Base-by-base conservation (phyloP, 2,329 filamentous ascomycete genomes). In the Mycosphaerella sp. region DNA sequence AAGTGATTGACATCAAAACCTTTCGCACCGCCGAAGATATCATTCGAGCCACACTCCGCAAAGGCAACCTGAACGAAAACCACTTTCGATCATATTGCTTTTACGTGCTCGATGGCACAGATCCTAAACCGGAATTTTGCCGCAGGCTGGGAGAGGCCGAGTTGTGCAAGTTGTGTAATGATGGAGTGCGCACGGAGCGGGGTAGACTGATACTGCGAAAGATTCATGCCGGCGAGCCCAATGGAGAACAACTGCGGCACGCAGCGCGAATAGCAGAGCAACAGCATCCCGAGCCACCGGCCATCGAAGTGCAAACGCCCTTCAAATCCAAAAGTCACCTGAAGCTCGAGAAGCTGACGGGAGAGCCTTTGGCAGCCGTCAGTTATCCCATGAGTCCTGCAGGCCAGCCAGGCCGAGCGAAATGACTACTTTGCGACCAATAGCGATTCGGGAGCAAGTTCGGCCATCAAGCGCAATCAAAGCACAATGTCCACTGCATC, bases 81-180 rank as follows among this genome's bases (percentile, higher is more conserved):
- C 89, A 96, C 64, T 87, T 93, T 67, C 82, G 89, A 63, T 95
- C 94, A 65, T 97, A 95, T 72, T 96, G 90, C 73, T 97, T 98
- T 73, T 97, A 93, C 76, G 85, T 95, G 1, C 76, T 97, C 52
- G 85, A 88, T 59, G 91, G 90, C 44, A 75, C 89, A 35, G 89
- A 96, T 42, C 84, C 90, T 1, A 85, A 93, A 60, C 85, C 89
- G 27, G 80, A 79, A 44, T 83, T 89, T 64, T 94, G 88, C 67
- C 84, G 89, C 54, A 83, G 87, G 44, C 76, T 97, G 35, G 84
- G 85, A 30, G 93, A 98, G 64, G 84, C 82, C 4, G 93, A 98
- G 67, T 75, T 98, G 9, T 87, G 93, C 78, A 84, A 88, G 54
- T 87, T 97, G 49, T 94, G 94, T 70, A 89, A 89, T 63, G 89